Conservation (phyloP, 371 early-diverging fungal species). For the Zychaea mexicana region DNA sequence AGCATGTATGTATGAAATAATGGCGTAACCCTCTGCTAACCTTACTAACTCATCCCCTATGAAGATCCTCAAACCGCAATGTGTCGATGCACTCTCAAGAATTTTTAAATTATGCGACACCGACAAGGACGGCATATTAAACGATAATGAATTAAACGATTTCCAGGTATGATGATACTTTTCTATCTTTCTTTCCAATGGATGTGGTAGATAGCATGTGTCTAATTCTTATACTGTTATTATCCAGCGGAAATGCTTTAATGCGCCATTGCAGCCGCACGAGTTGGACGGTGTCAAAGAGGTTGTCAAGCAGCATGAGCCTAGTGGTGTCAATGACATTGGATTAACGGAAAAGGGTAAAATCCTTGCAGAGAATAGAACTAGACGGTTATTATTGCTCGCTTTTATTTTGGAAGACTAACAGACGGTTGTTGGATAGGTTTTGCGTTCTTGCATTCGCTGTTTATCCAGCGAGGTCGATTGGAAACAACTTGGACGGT, state of each 20-base stretch:
- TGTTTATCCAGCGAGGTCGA: slow-evolving; percentile 95
- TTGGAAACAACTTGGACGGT: slow-evolving; percentile 98
- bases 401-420: background rate
- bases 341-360: slow-evolving; percentile 83
- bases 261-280: slow-evolving; percentile 88
- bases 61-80: slow-evolving; percentile 80
- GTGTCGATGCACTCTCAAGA: slow-evolving; percentile 87
- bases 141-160: slow-evolving; percentile 93
- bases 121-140: slow-evolving; percentile 89
- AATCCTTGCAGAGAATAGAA: background rate
- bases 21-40: background rate
- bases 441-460: slow-evolving; percentile 89
- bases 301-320: slow-evolving; percentile 86
- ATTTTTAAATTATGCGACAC: slow-evolving; percentile 94
- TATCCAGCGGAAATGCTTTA: slow-evolving; percentile 95
- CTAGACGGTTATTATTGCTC: background rate
- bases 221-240: too few relatives aligned
- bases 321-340: slow-evolving; percentile 80
- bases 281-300: slow-evolving; percentile 95
- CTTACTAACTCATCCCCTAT: background rate
- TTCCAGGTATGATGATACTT: slow-evolving; percentile 78
- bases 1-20: slow-evolving; percentile 63
- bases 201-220: too few relatives aligned
- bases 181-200: too few relatives aligned
- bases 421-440: slow-evolving; percentile 40